Base-by-base conservation (phyloP, 1,139 yeast genomes). In the Kodamaea fungicola region DNA sequence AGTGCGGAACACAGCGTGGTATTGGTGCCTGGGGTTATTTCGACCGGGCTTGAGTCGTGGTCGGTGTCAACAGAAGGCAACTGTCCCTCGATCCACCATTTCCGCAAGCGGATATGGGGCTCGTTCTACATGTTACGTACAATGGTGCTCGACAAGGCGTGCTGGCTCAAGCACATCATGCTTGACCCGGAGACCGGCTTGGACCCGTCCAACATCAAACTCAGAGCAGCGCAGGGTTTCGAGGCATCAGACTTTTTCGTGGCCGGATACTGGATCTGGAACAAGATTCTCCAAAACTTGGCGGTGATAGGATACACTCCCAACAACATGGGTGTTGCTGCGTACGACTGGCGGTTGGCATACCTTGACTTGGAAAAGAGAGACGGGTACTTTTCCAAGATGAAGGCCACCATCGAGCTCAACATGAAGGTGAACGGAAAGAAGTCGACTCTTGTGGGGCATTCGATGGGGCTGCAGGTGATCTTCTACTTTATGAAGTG, bases 211-310 rank as follows among this genome's bases (percentile, higher is more conserved):
- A 76, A 83, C 36, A 75, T 86, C 50, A 83, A 74, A 47, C 57
- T 92, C 27, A 68, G 98, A 42, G 95, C 98, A 0, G 94, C 96
- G 0, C 96, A 87, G 56, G 98, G 98, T 0, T 87, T 92, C 61
- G 97, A 92, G 51, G 95, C 97, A 1, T 94, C 96, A 0, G 98
- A 92, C 62, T 92, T 89, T 61, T 92, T 92, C 55, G 80, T 92
- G 60, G 88, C 97, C 4, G 98, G 98, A 0, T 92, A 92, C 61
- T 92, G 98, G 98, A 87, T 92, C 51, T 92, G 98, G 98, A 88
- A 88, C 58, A 92, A 94, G 57, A 78, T 92, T 39, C 68, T 92
- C 12, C 96, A 92, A 57, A 94, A 94, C 52, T 67, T 94, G 47
- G 95, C 96, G 2, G 97, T 88, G 1, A 76, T 94, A 45, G 97